Conservation (phyloP, 345 rosid genomes). For the Gynandropsis gynandra region DNA sequence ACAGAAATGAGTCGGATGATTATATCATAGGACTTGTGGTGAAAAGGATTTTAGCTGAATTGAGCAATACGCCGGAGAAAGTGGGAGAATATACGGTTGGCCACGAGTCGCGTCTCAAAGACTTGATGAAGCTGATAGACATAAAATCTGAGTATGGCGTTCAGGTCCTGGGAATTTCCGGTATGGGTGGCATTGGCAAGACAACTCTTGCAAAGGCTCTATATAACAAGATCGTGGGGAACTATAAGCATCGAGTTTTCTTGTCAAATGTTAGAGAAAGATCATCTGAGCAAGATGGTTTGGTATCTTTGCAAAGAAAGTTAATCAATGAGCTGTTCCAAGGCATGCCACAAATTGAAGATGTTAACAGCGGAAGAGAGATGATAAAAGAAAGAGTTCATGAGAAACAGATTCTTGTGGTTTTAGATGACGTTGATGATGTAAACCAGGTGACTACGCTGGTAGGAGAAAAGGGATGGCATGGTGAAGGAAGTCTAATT, state of each 20-base stretch:
- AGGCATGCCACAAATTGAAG: neutral
- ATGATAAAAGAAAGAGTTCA: slow-evolving; percentile 18
- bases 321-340: slow-evolving; percentile 27
- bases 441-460: slow-evolving; percentile 36
- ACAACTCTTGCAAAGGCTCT: slow-evolving; percentile 25
- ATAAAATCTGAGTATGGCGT: neutral
- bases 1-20: slow-evolving; percentile 11
- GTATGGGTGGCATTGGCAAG: slow-evolving; percentile 42
- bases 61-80: slow-evolving; percentile 45
- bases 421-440: slow-evolving; percentile 56
- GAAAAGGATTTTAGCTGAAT: slow-evolving; percentile 33
- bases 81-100: slow-evolving; percentile 33
- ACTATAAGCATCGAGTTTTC: slow-evolving; percentile 26
- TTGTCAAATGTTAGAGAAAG: slow-evolving; percentile 28
- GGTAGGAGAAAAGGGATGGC: slow-evolving; percentile 39
- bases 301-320: slow-evolving; percentile 35
- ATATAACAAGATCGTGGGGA: slow-evolving; percentile 11
- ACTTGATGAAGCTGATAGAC: neutral
- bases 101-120: slow-evolving; percentile 5
- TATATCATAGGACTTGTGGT: slow-evolving; percentile 31
- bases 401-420: slow-evolving; percentile 34
- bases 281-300: slow-evolving; percentile 19
- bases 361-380: slow-evolving; percentile 20
- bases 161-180: slow-evolving; percentile 26
- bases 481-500: slow-evolving; percentile 40